phyloP scores from a whole-genome alignment of 2,329 filamentous ascomycete genomes.

The Huntiella decipiens region DNA sequence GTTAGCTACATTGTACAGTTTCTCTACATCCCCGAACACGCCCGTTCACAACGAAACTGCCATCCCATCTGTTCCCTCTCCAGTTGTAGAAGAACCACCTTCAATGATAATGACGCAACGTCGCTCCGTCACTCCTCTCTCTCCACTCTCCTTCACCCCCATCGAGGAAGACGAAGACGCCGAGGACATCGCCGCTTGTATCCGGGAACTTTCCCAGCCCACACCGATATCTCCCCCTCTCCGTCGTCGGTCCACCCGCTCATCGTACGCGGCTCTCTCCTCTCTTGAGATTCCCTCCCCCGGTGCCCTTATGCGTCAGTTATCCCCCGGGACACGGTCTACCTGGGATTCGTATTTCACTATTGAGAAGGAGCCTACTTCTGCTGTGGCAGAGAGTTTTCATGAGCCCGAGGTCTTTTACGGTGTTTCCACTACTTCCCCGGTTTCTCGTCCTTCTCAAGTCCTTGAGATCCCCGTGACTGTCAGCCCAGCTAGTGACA shows the following conservation, averaged over 20 bases:
- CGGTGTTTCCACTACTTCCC: too few species aligned
- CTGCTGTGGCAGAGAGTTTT: slow-evolving; percentile 79
- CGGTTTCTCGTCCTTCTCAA: too few species aligned
- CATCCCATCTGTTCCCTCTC: slow-evolving; percentile 15
- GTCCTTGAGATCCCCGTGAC: too few species aligned
- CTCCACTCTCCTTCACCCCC: not conserved
- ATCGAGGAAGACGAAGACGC: slow-evolving; percentile 6
- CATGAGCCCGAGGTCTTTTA: slow-evolving; percentile 35
- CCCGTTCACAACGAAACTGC: slow-evolving; percentile 21
- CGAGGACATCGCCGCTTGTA: slow-evolving; percentile 4
- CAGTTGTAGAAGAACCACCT: not conserved
- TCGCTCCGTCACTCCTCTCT: slow-evolving; percentile 25
- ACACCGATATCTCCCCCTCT: slow-evolving; percentile 22
- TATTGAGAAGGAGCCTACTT: slow-evolving; percentile 44
- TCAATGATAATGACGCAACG: not conserved
- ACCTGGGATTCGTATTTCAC: slow-evolving; percentile 46
- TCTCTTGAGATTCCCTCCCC: slow-evolving; percentile 79
- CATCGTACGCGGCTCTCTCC: slow-evolving; percentile 54
- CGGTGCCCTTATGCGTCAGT: slow-evolving; percentile 73
- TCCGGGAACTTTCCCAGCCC: slow-evolving; percentile 7
- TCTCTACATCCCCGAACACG: slow-evolving; percentile 32
- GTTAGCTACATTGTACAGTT: slow-evolving; percentile 52
- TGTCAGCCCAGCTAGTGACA: too few species aligned
- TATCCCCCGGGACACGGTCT: slow-evolving; percentile 55
- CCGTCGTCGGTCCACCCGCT: slow-evolving; percentile 26